Evolutionary conservation across 305 asterid species (phyloP).

Genomic region (Coffea humblotiana): DNA sequence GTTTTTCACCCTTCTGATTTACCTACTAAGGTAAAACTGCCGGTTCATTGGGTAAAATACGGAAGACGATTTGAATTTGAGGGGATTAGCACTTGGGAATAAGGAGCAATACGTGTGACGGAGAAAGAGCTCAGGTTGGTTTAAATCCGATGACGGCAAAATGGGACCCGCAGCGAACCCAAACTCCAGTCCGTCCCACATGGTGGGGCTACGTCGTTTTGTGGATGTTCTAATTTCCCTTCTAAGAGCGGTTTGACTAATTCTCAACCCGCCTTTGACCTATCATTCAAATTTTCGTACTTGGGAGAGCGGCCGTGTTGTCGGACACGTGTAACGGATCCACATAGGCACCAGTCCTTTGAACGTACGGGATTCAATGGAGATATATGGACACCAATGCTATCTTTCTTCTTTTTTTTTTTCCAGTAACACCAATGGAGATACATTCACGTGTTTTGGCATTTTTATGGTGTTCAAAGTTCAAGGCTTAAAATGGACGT

Average conservation of each 20-base stretch:
- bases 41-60: background rate
- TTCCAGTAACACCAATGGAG: background rate
- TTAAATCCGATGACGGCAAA: slow-evolving; percentile 34
- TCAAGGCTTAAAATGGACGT: background rate
- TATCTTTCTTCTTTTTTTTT: too few species aligned
- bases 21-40: background rate
- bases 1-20: background rate
- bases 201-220: slow-evolving; percentile 66
- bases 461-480: background rate
- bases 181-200: slow-evolving; percentile 30
- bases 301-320: slow-evolving; percentile 12
- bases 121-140: slow-evolving; percentile 18
- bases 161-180: slow-evolving; percentile 4
- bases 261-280: slow-evolving; percentile 33
- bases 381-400: background rate
- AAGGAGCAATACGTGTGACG: slow-evolving; percentile 16
- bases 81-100: slow-evolving; percentile 19
- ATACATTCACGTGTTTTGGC: background rate
- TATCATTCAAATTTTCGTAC: slow-evolving; percentile 23
- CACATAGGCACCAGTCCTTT: background rate
- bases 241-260: slow-evolving; percentile 20
- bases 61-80: slow-evolving; percentile 33
- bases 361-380: slow-evolving; percentile 12
- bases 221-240: slow-evolving; percentile 2
- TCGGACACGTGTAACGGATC: slow-evolving; percentile 12